A percentile compares a stretch with the other conserved stretches of the same genome.
Evolutionary conservation across 179 eudicot genomes (phyloP).

Genomic region (Patellifolia procumbens): DNA sequence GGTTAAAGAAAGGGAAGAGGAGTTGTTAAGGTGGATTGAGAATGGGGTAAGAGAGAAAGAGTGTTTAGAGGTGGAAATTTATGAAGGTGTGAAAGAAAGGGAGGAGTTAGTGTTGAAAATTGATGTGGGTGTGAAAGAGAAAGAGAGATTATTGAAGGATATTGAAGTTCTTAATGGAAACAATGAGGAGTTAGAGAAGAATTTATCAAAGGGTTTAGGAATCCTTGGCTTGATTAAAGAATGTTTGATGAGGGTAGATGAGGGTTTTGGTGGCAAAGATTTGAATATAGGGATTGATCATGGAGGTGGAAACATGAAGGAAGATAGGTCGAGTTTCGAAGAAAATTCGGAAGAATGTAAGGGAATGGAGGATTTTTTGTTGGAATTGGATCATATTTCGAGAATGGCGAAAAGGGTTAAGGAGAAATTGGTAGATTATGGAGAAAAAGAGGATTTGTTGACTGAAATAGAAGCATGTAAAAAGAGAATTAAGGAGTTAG

Average conservation of each 20-base stretch:
- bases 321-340: constrained; percentile 15
- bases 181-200: constrained; percentile 21
- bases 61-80: constrained; percentile 33
- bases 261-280: constrained; percentile 24
- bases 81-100: constrained; percentile 32
- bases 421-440: constrained; percentile 33
- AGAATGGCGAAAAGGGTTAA: constrained; percentile 34
- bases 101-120: constrained; percentile 36
- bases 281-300: constrained; percentile 18
- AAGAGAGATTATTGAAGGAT: constrained; percentile 16
- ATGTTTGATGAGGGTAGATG: constrained; percentile 37
- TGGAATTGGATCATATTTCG: constrained; percentile 33
- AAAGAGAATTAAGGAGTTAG: constrained; percentile 11
- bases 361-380: constrained; percentile 12
- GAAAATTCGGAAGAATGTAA: constrained; percentile 18
- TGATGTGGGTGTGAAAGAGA: constrained; percentile 27
- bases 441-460: constrained; percentile 32
- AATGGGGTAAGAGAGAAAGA: constrained; percentile 34
- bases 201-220: constrained; percentile 19
- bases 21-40: constrained; percentile 29
- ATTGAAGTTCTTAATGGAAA: constrained; percentile 2
- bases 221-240: constrained; percentile 34
- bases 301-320: constrained; percentile 19
- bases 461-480: constrained; percentile 21
- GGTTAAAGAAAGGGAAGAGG: constrained; percentile 27